Evolutionary conservation across 768 basidiomycete species (phyloP).

Genomic region (Leucogyrophana mollusca): DNA sequence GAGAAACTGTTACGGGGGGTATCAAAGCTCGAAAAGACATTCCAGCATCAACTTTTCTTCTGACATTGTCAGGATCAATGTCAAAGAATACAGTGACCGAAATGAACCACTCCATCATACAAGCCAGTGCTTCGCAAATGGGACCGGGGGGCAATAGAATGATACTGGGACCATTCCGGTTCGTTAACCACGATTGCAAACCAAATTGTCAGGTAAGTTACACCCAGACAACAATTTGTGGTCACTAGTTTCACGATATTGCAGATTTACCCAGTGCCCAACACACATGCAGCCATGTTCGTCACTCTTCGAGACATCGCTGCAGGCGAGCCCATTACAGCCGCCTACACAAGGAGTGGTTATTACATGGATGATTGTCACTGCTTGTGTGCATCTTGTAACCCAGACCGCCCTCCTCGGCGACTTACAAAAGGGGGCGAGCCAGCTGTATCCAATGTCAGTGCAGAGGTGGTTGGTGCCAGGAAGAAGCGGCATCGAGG

Average conservation of each 20-base stretch:
- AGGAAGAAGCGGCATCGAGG: too few species aligned
- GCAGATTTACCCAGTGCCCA: background rate
- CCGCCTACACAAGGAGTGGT: background rate
- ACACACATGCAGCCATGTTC: background rate
- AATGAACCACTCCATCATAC: too few species aligned
- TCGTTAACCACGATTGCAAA: slow-evolving; percentile 15
- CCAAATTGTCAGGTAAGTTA: slow-evolving; percentile 10
- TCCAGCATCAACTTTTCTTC: slow-evolving; percentile 6
- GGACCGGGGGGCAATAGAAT: slow-evolving; percentile 7
- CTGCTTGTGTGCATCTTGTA: background rate
- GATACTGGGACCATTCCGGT: slow-evolving; percentile 13
- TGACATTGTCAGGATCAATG: slow-evolving; percentile 10
- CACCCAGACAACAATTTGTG: background rate
- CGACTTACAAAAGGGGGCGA: too few species aligned
- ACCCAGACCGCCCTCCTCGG: too few species aligned
- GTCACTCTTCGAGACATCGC: background rate
- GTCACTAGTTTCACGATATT: background rate
- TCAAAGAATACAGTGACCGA: slow-evolving; percentile 2
- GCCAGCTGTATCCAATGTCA: too few species aligned
- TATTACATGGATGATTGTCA: background rate
- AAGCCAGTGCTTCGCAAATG: too few species aligned
- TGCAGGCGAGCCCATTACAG: background rate
- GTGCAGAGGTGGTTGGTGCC: too few species aligned
- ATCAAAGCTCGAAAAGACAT: slow-evolving; percentile 9
- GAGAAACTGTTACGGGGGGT: slow-evolving; percentile 6